Conservation (phyloP, 2,329 filamentous ascomycete genomes). For the Trichoderma semiorbis region DNA sequence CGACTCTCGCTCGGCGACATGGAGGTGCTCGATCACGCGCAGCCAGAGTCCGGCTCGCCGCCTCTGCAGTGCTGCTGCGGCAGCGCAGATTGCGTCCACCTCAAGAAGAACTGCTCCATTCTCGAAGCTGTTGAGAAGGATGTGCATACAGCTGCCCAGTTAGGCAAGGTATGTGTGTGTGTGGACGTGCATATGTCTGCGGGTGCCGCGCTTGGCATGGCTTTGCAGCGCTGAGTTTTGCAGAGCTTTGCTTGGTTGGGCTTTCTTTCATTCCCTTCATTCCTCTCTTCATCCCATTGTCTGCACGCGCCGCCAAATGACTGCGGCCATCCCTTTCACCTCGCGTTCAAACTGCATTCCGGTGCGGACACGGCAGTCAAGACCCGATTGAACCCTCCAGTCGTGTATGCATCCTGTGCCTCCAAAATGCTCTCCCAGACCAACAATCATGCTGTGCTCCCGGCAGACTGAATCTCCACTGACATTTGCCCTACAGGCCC, state of each 20-base stretch:
- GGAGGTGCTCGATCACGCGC: conserved; percentile 24
- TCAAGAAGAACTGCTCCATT: conserved; percentile 74
- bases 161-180: conserved; percentile 74
- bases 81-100: conserved; percentile 70
- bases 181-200: not conserved
- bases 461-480: conserved; percentile 50
- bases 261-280: not conserved
- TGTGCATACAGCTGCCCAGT: conserved; percentile 77
- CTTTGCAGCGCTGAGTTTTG: not conserved
- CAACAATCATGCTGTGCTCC: not conserved
- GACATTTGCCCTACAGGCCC: conserved; percentile 74
- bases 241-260: not conserved
- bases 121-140: conserved; percentile 83
- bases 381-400: not conserved
- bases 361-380: not conserved
- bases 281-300: not conserved
- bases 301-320: not conserved
- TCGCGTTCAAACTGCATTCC: conserved; percentile 2
- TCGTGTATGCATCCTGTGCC: conserved; percentile 1
- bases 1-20: not conserved
- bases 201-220: not conserved
- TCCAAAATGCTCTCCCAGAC: not conserved
- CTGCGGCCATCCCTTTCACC: not conserved
- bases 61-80: conserved; percentile 79
- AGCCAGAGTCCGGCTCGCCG: conserved; percentile 28